A percentile compares a stretch with the other conserved stretches of the same genome.
These are phyloP conservation scores for Xerocomus amazonicus DNA, from an alignment of 1,284 basidiomycete genomes.

Conservation along the genomic window DNA sequence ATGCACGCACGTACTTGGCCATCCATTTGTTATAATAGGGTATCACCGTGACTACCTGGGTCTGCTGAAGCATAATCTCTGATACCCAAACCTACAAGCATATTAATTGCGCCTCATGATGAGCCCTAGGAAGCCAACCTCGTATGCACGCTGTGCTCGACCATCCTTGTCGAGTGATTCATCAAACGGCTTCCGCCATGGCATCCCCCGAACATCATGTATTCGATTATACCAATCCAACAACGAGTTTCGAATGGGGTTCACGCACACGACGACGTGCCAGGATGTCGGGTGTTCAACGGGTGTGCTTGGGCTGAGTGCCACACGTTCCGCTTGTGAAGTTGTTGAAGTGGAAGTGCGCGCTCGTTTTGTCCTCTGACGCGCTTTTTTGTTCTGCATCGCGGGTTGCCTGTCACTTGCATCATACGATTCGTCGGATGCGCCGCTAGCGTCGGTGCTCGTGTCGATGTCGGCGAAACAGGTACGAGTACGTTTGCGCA, in stretches of 20 bases:
- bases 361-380: conserved; percentile 15
- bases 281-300: conserved; percentile 28
- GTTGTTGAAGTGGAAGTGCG: background rate
- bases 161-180: conserved; percentile 46
- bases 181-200: conserved; percentile 77
- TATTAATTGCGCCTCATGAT: background rate
- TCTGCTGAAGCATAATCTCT: conserved; percentile 98
- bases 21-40: conserved; percentile 89
- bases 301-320: background rate
- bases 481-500: conserved; percentile 25
- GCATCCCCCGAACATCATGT: conserved; percentile 70
- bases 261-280: conserved; percentile 36
- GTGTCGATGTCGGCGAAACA: conserved; percentile 3
- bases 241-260: conserved; percentile 44
- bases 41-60: conserved; percentile 86
- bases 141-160: conserved; percentile 73
- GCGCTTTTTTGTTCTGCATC: conserved; percentile 16
- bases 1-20: conserved; percentile 49
- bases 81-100: conserved; percentile 74
- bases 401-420: background rate
- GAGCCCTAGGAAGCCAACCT: conserved; percentile 43
- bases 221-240: conserved; percentile 69
- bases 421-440: conserved; percentile 21
- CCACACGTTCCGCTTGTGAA: background rate
- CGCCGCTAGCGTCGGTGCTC: conserved; percentile 6